Evolutionary conservation across 108 stramenopile genomes (phyloP).

Genomic region (Schizochytrium sp.): DNA sequence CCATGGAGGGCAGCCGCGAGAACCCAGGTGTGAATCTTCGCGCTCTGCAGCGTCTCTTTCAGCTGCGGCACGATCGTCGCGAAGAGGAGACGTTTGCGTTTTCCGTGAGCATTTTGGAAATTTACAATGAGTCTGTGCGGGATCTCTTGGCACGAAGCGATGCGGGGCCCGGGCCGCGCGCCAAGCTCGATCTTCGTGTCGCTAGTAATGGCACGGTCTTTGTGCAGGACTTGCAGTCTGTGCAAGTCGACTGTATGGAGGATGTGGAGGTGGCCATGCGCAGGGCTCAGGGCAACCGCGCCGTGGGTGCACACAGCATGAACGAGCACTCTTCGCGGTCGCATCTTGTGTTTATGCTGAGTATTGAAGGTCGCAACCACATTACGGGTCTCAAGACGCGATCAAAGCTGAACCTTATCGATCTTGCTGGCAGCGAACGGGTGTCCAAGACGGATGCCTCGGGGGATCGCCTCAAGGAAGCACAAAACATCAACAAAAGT

Average conservation of each 20-base stretch:
- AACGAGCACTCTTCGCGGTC: constrained; percentile 47
- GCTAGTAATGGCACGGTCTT: constrained; percentile 55
- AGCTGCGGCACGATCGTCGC: constrained; percentile 43
- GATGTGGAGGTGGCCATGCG: constrained; percentile 36
- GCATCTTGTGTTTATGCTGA: constrained; percentile 39
- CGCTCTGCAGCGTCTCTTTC: constrained; percentile 66
- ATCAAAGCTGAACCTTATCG: constrained; percentile 33
- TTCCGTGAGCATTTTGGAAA: constrained; percentile 47
- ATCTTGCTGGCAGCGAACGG: constrained; percentile 35
- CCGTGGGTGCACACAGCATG: constrained; percentile 53
- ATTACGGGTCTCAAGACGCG: not conserved
- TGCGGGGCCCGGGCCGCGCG: not conserved
- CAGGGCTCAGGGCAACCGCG: constrained; percentile 30
- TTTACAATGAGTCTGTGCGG: constrained; percentile 52
- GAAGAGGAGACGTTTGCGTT: constrained; percentile 39
- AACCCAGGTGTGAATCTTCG: constrained; percentile 51
- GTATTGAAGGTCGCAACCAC: constrained; percentile 34
- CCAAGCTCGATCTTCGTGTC: constrained; percentile 45
- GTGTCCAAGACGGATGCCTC: constrained; percentile 43
- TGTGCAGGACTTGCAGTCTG: constrained; percentile 59
- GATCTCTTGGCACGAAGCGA: constrained; percentile 42
- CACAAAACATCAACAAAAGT: constrained; percentile 54
- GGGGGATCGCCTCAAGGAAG: constrained; percentile 54
- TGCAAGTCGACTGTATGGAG: constrained; percentile 22
- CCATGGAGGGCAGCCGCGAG: constrained; percentile 45